These are phyloP conservation scores for Aureoboletus auriporus DNA, from an alignment of 768 basidiomycete genomes.

Conservation along the genomic window DNA sequence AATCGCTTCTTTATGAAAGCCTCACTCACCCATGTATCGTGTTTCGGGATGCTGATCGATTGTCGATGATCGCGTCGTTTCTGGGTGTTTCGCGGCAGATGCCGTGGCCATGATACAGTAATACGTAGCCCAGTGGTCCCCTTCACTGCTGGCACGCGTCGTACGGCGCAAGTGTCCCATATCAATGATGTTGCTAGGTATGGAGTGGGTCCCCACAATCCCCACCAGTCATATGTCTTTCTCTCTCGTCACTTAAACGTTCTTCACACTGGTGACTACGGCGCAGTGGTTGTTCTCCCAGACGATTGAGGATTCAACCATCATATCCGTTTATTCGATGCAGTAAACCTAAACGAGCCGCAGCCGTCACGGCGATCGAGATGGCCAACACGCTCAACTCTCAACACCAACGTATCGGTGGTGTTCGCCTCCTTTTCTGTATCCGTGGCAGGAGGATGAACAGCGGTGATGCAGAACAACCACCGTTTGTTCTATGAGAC, in stretches of 20 bases:
- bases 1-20: constrained; percentile 7
- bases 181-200: constrained; percentile 16
- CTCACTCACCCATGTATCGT: constrained; percentile 15
- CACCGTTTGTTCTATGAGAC: constrained; percentile 28
- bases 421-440: constrained; percentile 32
- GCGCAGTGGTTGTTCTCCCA: constrained; percentile 20
- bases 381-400: constrained; percentile 34
- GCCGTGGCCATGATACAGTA: neutral
- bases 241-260: neutral
- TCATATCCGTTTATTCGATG: constrained; percentile 31
- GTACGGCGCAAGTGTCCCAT: neutral
- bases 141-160: neutral
- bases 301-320: constrained; percentile 12
- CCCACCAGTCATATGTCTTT: constrained; percentile 3
- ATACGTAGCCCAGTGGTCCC: constrained; percentile 11
- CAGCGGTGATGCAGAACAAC: constrained; percentile 26
- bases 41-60: constrained; percentile 10
- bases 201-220: neutral
- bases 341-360: constrained; percentile 31
- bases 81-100: neutral
- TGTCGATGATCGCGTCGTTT: constrained; percentile 6
- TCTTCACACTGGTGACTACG: neutral
- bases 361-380: constrained; percentile 25
- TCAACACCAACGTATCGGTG: constrained; percentile 28
- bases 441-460: constrained; percentile 31